phyloP scores from a whole-genome alignment of 2,329 filamentous ascomycete species.

The Beauveria caledonica region DNA sequence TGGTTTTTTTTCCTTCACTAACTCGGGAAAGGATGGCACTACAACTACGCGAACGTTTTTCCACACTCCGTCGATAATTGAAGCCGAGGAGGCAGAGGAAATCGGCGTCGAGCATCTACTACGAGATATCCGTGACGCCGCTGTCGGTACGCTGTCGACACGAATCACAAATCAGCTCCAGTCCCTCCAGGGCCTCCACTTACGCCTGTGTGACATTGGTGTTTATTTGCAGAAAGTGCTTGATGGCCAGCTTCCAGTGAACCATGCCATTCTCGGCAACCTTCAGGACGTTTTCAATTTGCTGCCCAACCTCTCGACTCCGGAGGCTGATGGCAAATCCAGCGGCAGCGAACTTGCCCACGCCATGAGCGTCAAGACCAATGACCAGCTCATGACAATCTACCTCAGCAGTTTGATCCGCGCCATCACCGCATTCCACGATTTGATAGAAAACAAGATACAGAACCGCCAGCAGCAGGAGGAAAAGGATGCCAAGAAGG shows the following conservation, averaged over 20 bases:
- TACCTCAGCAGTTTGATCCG: constrained; percentile 95
- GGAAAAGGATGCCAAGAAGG: constrained; percentile 84
- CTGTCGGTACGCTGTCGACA: constrained; percentile 91
- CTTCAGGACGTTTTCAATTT: constrained; percentile 99
- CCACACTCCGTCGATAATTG: constrained; percentile 95
- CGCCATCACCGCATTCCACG: constrained; percentile 97
- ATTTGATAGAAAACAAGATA: constrained; percentile 99
- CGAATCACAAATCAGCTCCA: constrained; percentile 96
- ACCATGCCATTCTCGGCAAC: constrained; percentile 94
- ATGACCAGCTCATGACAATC: constrained; percentile 97
- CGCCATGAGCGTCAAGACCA: constrained; percentile 98
- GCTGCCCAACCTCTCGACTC: constrained; percentile 87
- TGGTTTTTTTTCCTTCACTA: background rate
- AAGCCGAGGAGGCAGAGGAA: constrained; percentile 97
- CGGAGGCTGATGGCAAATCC: constrained; percentile 55
- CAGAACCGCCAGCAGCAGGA: constrained; percentile 97
- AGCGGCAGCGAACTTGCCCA: constrained; percentile 81
- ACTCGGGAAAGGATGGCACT: constrained; percentile 68
- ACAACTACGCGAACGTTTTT: constrained; percentile 97
- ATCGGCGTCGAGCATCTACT: constrained; percentile 97
- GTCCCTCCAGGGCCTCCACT: constrained; percentile 90
- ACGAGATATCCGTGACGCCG: constrained; percentile 95
- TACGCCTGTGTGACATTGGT: constrained; percentile 90
- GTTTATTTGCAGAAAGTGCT: constrained; percentile 94
- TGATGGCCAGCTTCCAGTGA: constrained; percentile 85